Evolutionary conservation across 352 stramenopile species (phyloP), one percentile per base, ranked within the genome.

Genomic region (Globisporangium cystogenes): DNA sequence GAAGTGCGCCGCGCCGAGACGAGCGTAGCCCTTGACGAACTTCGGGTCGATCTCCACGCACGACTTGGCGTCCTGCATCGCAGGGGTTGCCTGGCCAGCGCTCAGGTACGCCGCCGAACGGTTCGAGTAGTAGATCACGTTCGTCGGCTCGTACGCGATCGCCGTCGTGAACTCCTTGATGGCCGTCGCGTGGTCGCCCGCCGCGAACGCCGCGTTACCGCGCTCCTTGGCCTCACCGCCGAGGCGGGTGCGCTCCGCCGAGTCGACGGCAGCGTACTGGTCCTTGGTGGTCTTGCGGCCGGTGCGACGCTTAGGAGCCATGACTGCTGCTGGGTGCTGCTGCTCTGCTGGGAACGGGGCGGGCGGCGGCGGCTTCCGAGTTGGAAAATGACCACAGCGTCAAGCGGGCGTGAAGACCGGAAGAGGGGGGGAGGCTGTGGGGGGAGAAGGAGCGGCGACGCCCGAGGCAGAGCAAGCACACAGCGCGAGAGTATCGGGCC

Each of bases 111-210:
- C 84, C 27, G 84, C 84, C 72, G 84, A 95, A 55, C 84, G 82
- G 68, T 95, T 95, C 64, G 80, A 92, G 67, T 72, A 95, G 73
- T 95, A 95, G 53, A 91, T 89, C 18, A 91, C 78, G 64, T 93
- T 93, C 37, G 70, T 76, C 15, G 84, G 84, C 68, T 95, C 83
- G 71, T 89, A 92, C 21, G 78, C 80, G 48, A 95, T 92, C 54
- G 84, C 84, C 23, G 72, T 76, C 26, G 83, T 91, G 74, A 94
- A 94, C 65, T 92, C 81, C 73, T 91, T 91, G 75, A 94, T 90
- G 55, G 83, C 83, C 31, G 72, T 76, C n/a, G 73, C 70, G 69
- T 88, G 76, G 71, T 94, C 82, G 46, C 78, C 82, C 23, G 69
- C 60, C 18, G 79, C 75, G 51, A 92, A 94, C 23, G 83, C 83